These are phyloP conservation scores for Ogataea hybrid DNA, from an alignment of 1,139 yeast genomes.

Conservation along the genomic window DNA sequence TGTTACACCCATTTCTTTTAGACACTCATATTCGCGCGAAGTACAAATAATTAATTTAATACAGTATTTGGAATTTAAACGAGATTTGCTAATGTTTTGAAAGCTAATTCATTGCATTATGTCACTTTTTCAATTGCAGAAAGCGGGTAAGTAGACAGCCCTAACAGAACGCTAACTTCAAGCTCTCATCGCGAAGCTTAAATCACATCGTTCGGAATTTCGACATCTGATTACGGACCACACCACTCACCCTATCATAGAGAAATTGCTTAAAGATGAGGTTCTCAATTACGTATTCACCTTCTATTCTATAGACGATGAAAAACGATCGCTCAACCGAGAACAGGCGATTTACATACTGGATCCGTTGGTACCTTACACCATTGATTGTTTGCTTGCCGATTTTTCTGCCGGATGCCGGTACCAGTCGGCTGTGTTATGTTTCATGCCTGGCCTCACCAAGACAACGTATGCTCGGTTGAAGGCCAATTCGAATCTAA, in stretches of 20 bases:
- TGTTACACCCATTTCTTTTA: constrained; percentile 83
- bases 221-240: constrained; percentile 44
- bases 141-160: constrained; percentile 14
- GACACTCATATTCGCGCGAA: constrained; percentile 6
- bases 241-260: constrained; percentile 36
- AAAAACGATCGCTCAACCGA: constrained; percentile 50
- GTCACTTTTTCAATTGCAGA: constrained; percentile 28
- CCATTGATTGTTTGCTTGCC: constrained; percentile 56
- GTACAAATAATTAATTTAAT: constrained; percentile 3
- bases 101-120: constrained; percentile 10
- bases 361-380: constrained; percentile 47
- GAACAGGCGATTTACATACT: constrained; percentile 52
- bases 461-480: constrained; percentile 27
- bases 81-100: not conserved
- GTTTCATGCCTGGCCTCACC: constrained; percentile 53
- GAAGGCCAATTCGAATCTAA: constrained; percentile 18
- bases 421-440: constrained; percentile 56
- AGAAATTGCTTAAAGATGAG: constrained; percentile 35
- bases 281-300: constrained; percentile 42
- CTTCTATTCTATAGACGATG: constrained; percentile 52
- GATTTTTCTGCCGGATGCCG: constrained; percentile 57
- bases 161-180: constrained; percentile 12
- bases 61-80: not conserved
- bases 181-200: constrained; percentile 26
- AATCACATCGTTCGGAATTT: constrained; percentile 26